Evolutionary conservation across 176 grass and related monocot genomes (phyloP).

Genomic region (Avena sativa): DNA sequence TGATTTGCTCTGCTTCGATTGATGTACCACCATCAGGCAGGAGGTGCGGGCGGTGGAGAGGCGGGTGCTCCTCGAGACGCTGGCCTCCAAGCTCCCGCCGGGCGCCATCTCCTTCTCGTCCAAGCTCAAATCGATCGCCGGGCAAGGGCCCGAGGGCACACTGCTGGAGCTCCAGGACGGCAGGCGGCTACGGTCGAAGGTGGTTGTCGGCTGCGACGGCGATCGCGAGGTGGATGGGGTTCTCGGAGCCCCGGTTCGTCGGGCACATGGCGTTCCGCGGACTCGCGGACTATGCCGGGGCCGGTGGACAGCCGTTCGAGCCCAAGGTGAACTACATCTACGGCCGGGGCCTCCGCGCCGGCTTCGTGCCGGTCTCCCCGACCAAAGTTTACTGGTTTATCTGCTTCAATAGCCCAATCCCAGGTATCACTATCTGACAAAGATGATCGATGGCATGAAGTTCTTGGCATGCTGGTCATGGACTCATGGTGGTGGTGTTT

Average conservation of each 20-base stretch:
- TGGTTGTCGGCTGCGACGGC: constrained; percentile 86
- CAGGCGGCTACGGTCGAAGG: constrained; percentile 60
- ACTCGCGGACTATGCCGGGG: constrained; percentile 70
- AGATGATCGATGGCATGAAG: background rate
- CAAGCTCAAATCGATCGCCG: constrained; percentile 60
- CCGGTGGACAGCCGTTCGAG: constrained; percentile 65
- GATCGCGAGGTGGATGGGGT: constrained; percentile 93
- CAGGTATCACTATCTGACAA: constrained; percentile 38
- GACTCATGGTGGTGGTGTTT: background rate
- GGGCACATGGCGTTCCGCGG: constrained; percentile 89
- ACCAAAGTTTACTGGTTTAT: constrained; percentile 97
- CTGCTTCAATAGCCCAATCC: constrained; percentile 77
- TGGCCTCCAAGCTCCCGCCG: constrained; percentile 67
- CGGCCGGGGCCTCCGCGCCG: constrained; percentile 79
- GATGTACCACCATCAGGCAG: constrained; percentile 53
- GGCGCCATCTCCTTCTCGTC: constrained; percentile 78
- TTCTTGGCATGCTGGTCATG: background rate
- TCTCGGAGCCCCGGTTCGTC: constrained; percentile 79
- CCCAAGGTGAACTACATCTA: constrained; percentile 93
- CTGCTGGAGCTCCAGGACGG: constrained; percentile 83
- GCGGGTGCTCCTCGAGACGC: constrained; percentile 72
- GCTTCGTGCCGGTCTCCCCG: constrained; percentile 83
- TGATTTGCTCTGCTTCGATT: background rate
- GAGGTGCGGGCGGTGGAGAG: constrained; percentile 85
- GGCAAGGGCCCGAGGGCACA: constrained; percentile 65